Percentiles rank a stretch among this genome's conserved stretches.
Conservation (phyloP, 371 early-diverging fungal genomes). For the Caulochytrium protostelioides region DNA sequence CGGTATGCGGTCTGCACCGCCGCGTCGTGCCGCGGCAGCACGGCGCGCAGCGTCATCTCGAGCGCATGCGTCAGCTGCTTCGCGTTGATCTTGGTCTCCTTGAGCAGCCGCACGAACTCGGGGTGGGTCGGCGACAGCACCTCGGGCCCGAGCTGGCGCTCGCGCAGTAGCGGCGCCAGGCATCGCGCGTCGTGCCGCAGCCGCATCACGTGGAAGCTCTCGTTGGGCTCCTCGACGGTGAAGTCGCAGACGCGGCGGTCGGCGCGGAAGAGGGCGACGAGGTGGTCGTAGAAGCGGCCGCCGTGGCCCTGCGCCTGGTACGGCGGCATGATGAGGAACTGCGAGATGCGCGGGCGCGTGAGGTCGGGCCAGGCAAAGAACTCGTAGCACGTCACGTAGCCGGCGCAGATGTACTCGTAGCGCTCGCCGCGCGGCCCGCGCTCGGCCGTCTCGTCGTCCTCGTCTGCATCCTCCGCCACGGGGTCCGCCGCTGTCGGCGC, state of each 20-base stretch:
- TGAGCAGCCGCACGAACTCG: too few relatives aligned
- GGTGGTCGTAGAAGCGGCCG: constrained; percentile 38
- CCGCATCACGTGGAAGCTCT: constrained; percentile 61
- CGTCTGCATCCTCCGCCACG: constrained; percentile 4
- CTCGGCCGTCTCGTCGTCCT: constrained; percentile 1
- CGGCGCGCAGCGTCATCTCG: too few relatives aligned
- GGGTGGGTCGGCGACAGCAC: too few relatives aligned
- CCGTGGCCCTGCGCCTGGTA: constrained; percentile 69
- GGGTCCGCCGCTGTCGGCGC: background rate
- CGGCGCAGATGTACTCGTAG: constrained; percentile 44
- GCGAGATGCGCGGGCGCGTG: constrained; percentile 62
- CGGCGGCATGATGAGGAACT: constrained; percentile 73
- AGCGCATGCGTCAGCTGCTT: too few relatives aligned
- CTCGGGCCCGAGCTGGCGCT: too few relatives aligned
- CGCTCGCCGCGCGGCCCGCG: too few relatives aligned
- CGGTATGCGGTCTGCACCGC: too few relatives aligned
- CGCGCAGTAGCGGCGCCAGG: too few relatives aligned
- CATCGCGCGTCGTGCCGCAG: constrained; percentile 56
- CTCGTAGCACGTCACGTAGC: constrained; percentile 56
- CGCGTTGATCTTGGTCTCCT: too few relatives aligned
- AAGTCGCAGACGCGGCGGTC: constrained; percentile 1
- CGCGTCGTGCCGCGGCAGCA: too few relatives aligned
- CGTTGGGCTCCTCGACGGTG: constrained; percentile 75
- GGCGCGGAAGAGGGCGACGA: constrained; percentile 10
- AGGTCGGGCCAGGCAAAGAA: constrained; percentile 62